Conservation (phyloP, 768 basidiomycete species). For the Cystobasidium onofrii region DNA sequence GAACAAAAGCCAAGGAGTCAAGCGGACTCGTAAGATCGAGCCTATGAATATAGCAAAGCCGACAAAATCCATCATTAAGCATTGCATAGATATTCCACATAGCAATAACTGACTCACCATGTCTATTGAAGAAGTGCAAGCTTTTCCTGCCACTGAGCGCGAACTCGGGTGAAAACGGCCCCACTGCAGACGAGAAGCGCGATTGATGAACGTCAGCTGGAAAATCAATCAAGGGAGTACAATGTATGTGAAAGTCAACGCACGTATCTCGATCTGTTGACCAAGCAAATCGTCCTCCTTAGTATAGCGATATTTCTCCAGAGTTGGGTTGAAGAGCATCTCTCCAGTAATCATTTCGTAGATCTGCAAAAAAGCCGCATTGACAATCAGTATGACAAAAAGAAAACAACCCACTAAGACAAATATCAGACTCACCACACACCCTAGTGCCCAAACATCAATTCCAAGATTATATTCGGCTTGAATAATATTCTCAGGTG, state of each 20-base stretch:
- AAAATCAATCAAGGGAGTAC: not conserved
- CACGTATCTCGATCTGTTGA: constrained; percentile 80
- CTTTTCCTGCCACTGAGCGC: not conserved
- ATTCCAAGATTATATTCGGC: constrained; percentile 17
- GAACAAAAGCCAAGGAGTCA: constrained; percentile 13
- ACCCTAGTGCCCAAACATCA: constrained; percentile 21
- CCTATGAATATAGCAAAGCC: constrained; percentile 5
- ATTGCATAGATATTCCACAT: no score
- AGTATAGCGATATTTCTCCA: constrained; percentile 75
- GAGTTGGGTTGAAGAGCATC: constrained; percentile 93
- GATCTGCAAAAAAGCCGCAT: not conserved
- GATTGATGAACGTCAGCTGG: not conserved
- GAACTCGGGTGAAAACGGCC: not conserved
- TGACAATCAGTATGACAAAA: not conserved
- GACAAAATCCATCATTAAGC: no score
- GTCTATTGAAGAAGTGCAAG: not conserved
- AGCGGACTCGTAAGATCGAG: not conserved
- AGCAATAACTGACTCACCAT: not conserved
- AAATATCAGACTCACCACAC: constrained; percentile 7
- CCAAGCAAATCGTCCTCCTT: constrained; percentile 95
- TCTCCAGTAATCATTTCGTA: constrained; percentile 66
- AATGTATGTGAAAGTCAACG: not conserved
- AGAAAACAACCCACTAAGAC: not conserved
- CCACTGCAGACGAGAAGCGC: not conserved
- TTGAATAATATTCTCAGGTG: constrained; percentile 26